Evolutionary conservation across 495 filamentous ascomycete species (phyloP), one percentile per base, ranked within the genome.

Genomic region (Aspergillus ostianus): DNA sequence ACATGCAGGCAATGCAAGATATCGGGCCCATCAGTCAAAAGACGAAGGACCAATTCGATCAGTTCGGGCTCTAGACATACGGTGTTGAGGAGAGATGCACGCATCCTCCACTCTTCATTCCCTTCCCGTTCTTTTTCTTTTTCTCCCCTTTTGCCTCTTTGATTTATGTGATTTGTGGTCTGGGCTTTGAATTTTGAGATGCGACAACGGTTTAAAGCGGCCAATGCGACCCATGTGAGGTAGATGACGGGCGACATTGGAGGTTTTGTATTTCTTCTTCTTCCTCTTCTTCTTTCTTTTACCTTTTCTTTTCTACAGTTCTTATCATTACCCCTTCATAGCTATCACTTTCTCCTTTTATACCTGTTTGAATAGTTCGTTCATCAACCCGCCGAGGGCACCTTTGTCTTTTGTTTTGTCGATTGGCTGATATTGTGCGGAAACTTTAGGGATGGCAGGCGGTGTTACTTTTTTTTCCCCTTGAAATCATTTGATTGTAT

Each of bases 1-100:
- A 97, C 65, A 93, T 98, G 58, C 84, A 87, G 70, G 73, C 78
- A 6, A 82, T 88, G 64, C 90, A 93, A 69, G 70, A 71, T 58
- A 75, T 86, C 55, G 64, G 68, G 12, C 69, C 75, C 17, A 73
- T 73, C 64, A 79, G 77, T 53, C 74, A 77, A 48, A 61, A 68
- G 51, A 76, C 76, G 36, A 72, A 70, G 62, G 67, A 73, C 5
- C 72, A 72, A 60, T 56, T 78, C 50, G 57, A 55, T 46, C 12
- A 61, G 60, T 66, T 60, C 27, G 13, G 21, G 13, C 26, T 45
- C 47, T 53, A 36, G n/a, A 17, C 30, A 19, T 45, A 10, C 21
- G 30, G 9, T 47, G n/a, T 13, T 15, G 18, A 44, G 13, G 53
- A 46, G 7, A 32, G 18, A 9, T 58, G 27, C 47, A 56, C 30